Evolutionary conservation across 495 filamentous ascomycete species (phyloP).

Genomic region (Penicillium paradoxum): DNA sequence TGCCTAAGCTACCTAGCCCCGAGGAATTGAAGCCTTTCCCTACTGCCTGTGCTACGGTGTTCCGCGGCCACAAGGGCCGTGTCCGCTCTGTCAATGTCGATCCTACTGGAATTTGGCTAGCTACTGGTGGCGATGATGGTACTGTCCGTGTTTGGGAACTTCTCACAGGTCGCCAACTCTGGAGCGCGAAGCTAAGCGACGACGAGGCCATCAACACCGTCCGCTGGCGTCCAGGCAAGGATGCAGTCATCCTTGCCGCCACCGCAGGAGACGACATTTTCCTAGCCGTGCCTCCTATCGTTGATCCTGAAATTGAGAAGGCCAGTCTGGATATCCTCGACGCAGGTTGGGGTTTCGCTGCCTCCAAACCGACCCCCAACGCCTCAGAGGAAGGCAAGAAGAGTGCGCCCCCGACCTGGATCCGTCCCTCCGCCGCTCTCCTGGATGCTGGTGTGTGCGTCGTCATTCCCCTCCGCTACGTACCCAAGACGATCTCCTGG

Average conservation of each 20-base stretch:
- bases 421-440: conserved; percentile 66
- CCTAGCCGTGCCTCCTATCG: conserved; percentile 70
- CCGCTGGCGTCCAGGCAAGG: conserved; percentile 81
- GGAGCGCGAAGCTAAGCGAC: conserved; percentile 72
- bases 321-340: conserved; percentile 71
- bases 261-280: conserved; percentile 80
- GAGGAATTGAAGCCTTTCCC: conserved; percentile 93
- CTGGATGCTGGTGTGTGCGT: conserved; percentile 72
- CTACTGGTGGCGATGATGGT: conserved; percentile 92
- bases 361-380: conserved; percentile 56
- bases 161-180: conserved; percentile 78
- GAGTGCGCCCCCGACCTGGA: conserved; percentile 73
- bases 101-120: conserved; percentile 70
- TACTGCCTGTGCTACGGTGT: conserved; percentile 76
- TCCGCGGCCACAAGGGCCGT: conserved; percentile 81
- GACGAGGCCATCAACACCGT: conserved; percentile 84
- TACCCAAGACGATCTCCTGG: conserved; percentile 88
- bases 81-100: conserved; percentile 79
- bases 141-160: conserved; percentile 90
- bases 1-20: conserved; percentile 92
- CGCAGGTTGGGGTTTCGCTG: conserved; percentile 85
- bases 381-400: conserved; percentile 61
- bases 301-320: conserved; percentile 66
- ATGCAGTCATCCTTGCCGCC: conserved; percentile 74
- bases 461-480: conserved; percentile 71